Evolutionary conservation across 2,329 filamentous ascomycete genomes (phyloP).

Genomic region (Fusarium hainanense): DNA sequence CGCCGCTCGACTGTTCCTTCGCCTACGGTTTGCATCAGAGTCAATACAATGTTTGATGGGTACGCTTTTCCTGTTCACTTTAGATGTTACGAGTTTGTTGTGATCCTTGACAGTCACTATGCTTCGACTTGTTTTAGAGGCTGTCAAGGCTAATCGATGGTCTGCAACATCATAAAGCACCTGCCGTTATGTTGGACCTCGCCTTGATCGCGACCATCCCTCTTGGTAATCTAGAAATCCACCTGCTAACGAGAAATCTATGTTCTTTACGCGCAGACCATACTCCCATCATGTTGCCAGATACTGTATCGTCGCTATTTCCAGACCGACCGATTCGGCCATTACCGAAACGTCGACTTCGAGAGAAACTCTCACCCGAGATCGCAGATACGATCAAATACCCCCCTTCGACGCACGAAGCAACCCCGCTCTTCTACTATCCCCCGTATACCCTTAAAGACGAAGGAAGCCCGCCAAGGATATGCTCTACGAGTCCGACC

Average conservation of each 20-base stretch:
- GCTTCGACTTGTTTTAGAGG: slow-evolving; percentile 2
- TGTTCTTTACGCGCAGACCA: slow-evolving; percentile 51
- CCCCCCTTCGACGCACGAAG: slow-evolving; percentile 77
- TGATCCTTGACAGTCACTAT: slow-evolving; percentile 14
- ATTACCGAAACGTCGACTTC: slow-evolving; percentile 86
- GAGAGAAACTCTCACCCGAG: slow-evolving; percentile 87
- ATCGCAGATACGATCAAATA: slow-evolving; percentile 85
- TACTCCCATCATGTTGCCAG: slow-evolving; percentile 70
- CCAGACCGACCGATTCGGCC: slow-evolving; percentile 94
- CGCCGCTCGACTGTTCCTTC: slow-evolving; percentile 37
- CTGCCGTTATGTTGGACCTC: slow-evolving; percentile 22
- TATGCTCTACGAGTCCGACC: slow-evolving; percentile 35
- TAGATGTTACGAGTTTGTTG: background rate
- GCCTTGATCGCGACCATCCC: slow-evolving; percentile 28
- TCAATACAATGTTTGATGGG: slow-evolving; percentile 56
- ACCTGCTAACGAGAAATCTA: slow-evolving; percentile 46
- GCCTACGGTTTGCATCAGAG: slow-evolving; percentile 32
- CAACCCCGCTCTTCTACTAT: slow-evolving; percentile 76
- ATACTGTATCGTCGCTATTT: slow-evolving; percentile 83
- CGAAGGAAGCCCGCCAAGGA: slow-evolving; percentile 48
- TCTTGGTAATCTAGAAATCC: slow-evolving; percentile 31
- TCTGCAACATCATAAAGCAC: slow-evolving; percentile 1
- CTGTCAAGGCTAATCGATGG: slow-evolving; percentile 9
- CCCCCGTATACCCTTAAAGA: slow-evolving; percentile 66
- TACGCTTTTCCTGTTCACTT: slow-evolving; percentile 49